Base-by-base conservation (phyloP, 1,284 basidiomycete genomes). In the Ceratobasidium sp. region DNA sequence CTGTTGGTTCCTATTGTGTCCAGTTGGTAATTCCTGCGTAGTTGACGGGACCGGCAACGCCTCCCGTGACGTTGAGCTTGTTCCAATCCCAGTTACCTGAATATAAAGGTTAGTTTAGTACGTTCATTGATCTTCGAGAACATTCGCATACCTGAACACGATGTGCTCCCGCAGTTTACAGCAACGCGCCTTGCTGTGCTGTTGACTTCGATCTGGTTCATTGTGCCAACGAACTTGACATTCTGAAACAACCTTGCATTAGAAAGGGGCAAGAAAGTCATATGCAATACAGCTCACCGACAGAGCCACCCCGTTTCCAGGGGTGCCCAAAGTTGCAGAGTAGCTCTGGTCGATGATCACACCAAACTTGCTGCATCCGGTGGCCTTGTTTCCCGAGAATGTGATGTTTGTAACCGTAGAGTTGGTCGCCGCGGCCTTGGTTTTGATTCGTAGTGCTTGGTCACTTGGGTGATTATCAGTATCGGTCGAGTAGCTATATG, bases 371-470 rank as follows among this genome's bases (percentile, higher is more conserved):
- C 53, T 71, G 35, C 70, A 70, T 17, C 69, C 69, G 12, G 70
- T 69, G 6, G 73, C 60, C 6, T 70, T 73, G 68, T 75, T 75
- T 27, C 64, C 75, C n/a, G 76, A 77, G 73, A 81, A 85, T 10
- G 79, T 81, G 55, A 85, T 74, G 69, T 80, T 79, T 1, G 77
- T 67, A 5, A 85, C 83, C 0, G 71, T 76, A 43, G 81, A 80
- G 29, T 78, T 79, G 10, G 77, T 79, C 13, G 84, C 79, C 60
- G 60, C 43, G 40, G 77, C 72, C 3, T 80, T 68, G 20, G 80
- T 83, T 73, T 85, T 85, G 74, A 85, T 85, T 32, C 83, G 82
- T 57, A 84, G 76, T 3, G 78, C 81, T 72, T 84, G 79, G 27
- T 79, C 79, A 76, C 83, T 83, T 58, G 13, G 7, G 13, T 17